Percentiles rank a stretch among this genome's conserved stretches.
Evolutionary conservation across 768 basidiomycete species (phyloP).

Genomic region (Lactarius akahatsu): DNA sequence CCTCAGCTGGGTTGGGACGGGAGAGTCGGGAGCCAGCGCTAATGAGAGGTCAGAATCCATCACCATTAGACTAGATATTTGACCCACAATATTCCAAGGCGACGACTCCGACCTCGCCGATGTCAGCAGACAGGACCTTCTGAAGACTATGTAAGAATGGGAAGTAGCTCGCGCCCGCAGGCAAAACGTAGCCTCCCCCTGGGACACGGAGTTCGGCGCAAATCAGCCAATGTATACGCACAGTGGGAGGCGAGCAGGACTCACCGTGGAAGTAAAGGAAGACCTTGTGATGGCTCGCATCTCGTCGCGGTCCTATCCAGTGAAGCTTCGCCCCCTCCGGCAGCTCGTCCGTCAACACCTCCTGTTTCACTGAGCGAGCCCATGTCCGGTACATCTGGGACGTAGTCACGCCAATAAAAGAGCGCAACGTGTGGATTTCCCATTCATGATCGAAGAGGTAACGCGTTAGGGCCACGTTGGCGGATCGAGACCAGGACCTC

Average conservation of each 20-base stretch:
- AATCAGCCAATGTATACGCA: not conserved
- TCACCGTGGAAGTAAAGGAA: constrained; percentile 15
- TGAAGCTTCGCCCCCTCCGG: constrained; percentile 14
- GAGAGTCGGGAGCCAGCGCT: constrained; percentile 10
- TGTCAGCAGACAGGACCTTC: not conserved
- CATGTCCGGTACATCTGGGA: constrained; percentile 5
- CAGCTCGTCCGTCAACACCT: constrained; percentile 9
- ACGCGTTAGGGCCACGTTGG: constrained; percentile 3
- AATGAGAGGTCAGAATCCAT: not conserved
- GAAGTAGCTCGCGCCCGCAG: not conserved
- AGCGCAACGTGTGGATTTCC: constrained; percentile 1
- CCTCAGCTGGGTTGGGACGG: constrained; percentile 30
- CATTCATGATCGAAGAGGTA: not conserved
- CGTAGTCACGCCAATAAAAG: constrained; percentile 11
- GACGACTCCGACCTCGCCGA: constrained; percentile 11
- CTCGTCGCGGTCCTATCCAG: constrained; percentile 19
- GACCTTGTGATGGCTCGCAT: constrained; percentile 6
- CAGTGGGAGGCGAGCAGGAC: not conserved
- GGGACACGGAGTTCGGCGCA: not conserved
- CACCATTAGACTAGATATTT: not conserved
- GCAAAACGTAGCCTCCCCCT: constrained; percentile 10
- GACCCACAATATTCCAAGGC: constrained; percentile 16
- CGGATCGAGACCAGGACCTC: constrained; percentile 14
- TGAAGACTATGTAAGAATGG: constrained; percentile 4
- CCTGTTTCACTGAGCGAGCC: not conserved